A percentile compares a stretch with the other conserved stretches of the same genome.
Conservation (phyloP, 331 rosid species). For the Arachis monticola region DNA sequence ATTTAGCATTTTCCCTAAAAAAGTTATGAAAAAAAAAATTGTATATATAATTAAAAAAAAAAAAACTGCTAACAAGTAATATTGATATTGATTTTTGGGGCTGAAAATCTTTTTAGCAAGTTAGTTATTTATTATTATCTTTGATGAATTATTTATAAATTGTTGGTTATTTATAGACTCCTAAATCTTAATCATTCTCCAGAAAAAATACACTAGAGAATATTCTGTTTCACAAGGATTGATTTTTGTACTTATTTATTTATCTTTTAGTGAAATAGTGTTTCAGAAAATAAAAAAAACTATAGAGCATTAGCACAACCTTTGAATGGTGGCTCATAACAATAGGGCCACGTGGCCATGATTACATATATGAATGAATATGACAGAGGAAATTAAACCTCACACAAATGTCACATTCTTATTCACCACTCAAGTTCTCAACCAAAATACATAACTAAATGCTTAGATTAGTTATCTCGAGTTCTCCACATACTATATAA, state of each 20-base stretch:
- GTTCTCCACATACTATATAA: no score
- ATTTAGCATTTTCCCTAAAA: no score
- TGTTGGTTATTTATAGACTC: no score
- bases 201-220: not conserved
- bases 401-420: constrained; percentile 18
- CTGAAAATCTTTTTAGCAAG: no score
- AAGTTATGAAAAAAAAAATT: no score
- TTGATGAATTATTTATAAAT: no score
- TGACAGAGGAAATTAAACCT: not conserved
- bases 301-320: not conserved
- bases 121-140: not conserved
- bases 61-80: no score
- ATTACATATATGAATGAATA: constrained; percentile 21
- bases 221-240: no score
- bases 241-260: no score
- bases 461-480: not conserved
- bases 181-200: no score
- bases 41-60: no score
- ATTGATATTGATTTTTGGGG: no score
- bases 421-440: constrained; percentile 6
- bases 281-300: constrained; percentile 2
- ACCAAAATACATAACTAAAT: not conserved
- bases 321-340: not conserved
- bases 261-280: not conserved
- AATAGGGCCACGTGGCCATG: not conserved